A percentile compares a stretch with the other conserved stretches of the same genome.
phyloP scores from a whole-genome alignment of 2,329 filamentous ascomycete species.

The Penicillium sp. region DNA sequence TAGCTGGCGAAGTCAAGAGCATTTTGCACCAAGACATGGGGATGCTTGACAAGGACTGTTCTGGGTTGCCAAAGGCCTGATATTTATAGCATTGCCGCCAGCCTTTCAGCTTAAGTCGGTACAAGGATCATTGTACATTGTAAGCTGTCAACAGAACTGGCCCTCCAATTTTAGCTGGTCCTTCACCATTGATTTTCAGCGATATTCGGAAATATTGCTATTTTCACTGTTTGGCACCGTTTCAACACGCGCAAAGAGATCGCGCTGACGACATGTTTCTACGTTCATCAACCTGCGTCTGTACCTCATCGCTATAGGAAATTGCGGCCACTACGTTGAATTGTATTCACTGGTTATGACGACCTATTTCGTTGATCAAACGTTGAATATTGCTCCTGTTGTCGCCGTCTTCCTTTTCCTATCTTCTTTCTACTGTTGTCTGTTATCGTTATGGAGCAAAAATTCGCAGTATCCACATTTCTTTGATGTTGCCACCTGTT shows the following conservation, averaged over 20 bases:
- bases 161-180: background rate
- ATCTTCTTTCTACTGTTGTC: background rate
- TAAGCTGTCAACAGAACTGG: background rate
- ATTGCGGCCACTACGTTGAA: conserved; percentile 42
- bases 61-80: background rate
- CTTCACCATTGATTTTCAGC: background rate
- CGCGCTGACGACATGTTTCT: background rate
- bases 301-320: background rate
- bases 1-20: background rate
- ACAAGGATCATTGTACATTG: background rate
- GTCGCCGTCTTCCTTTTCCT: background rate
- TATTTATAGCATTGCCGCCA: background rate
- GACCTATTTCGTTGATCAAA: background rate
- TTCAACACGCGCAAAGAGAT: background rate
- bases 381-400: background rate
- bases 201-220: background rate
- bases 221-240: background rate
- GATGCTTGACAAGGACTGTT: background rate
- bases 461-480: background rate
- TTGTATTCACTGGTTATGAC: background rate
- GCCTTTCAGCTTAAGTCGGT: background rate
- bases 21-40: background rate
- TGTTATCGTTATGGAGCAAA: background rate
- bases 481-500: background rate
- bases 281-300: background rate